A percentile compares a stretch with the other conserved stretches of the same genome.
Conservation (phyloP, 352 stramenopile species). For the Pythium pyrilobum region DNA sequence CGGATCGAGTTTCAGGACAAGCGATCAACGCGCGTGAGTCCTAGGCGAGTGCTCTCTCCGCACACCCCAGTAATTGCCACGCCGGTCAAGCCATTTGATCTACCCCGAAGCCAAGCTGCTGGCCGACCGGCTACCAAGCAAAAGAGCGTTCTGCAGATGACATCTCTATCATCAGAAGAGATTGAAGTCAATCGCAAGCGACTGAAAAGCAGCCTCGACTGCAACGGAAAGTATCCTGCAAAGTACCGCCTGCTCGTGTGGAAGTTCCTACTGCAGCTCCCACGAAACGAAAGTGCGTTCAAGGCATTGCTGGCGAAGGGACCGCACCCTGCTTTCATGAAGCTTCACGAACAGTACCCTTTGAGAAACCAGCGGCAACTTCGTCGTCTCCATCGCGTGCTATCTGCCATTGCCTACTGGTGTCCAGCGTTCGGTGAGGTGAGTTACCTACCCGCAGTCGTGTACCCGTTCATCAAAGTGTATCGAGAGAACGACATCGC, state of each 20-base stretch:
- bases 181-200: conserved; percentile 58
- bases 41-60: neutral
- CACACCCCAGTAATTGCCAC: neutral
- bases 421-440: conserved; percentile 88
- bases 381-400: conserved; percentile 66
- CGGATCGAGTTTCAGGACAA: conserved; percentile 17
- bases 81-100: neutral
- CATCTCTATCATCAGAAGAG: conserved; percentile 21
- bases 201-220: conserved; percentile 56
- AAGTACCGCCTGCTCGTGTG: conserved; percentile 84
- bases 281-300: conserved; percentile 82
- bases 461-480: conserved; percentile 88
- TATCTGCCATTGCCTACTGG: conserved; percentile 88
- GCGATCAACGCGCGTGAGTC: neutral
- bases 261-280: conserved; percentile 78
- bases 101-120: neutral
- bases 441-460: conserved; percentile 71
- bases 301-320: conserved; percentile 66
- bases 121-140: neutral
- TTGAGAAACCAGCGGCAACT: conserved; percentile 71
- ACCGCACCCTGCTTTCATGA: conserved; percentile 61
- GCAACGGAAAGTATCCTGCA: conserved; percentile 68
- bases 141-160: conserved; percentile 13
- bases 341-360: conserved; percentile 72
- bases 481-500: conserved; percentile 84